Evolutionary conservation across 192 early-diverging fungal species (phyloP), one percentile per base, ranked within the genome.

Genomic region (Borealophlyctis nickersoniae): DNA sequence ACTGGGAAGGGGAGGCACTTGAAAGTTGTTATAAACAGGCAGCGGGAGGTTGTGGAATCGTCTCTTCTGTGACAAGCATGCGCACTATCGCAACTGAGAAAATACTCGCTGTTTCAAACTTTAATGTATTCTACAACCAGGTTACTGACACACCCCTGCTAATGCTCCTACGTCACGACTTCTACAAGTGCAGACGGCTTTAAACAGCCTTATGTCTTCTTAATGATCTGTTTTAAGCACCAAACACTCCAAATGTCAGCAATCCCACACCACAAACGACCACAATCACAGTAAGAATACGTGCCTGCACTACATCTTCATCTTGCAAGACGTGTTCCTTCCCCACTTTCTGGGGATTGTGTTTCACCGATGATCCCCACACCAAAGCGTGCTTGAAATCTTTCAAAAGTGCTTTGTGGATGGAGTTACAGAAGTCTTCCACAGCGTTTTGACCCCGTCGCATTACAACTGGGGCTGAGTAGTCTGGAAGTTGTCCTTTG

Each of bases 251-350:
- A n/a, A n/a, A n/a, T n/a, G n/a, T n/a, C n/a, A n/a, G n/a, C n/a
- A n/a, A n/a, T n/a, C n/a, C n/a, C n/a, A n/a, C n/a, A n/a, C n/a
- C n/a, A n/a, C n/a, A n/a, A n/a, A n/a, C n/a, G n/a, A n/a, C n/a
- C n/a, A n/a, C n/a, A n/a, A n/a, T n/a, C n/a, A n/a, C n/a, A n/a
- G n/a, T n/a, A n/a, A n/a, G n/a, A n/a, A n/a, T n/a, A n/a, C n/a
- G n/a, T n/a, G n/a, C n/a, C 62, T 95, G 93, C 24, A 98, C 96
- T 1, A 98, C 96, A 81, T 98, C 96, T 74, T 98, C 96, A 68
- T 98, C 96, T 22, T 76, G 69, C 57, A 98, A 73, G 19, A 87
- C 65, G 66, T 98, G 96, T 54, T 93, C 93, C 65, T 87, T 91
- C 52, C 96, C 96, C 55, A 98, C 96, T 77, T 96, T 98, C 82